phyloP scores from a whole-genome alignment of 2,329 filamentous ascomycete species.

The Ophiostoma ips region DNA sequence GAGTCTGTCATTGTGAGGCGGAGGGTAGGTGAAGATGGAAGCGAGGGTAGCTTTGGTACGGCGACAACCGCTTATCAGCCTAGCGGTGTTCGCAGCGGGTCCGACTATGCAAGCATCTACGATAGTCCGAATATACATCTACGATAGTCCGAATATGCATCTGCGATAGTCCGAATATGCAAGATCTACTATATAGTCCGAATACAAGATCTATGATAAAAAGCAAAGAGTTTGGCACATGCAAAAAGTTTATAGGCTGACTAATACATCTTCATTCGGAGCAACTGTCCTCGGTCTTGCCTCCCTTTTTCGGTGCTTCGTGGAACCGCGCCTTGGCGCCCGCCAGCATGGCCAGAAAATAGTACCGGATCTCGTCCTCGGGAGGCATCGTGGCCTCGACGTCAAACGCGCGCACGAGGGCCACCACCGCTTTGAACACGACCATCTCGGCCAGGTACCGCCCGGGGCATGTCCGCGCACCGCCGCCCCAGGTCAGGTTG shows the following conservation, averaged over 20 bases:
- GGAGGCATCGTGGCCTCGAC: conserved; percentile 26
- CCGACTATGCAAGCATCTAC: too few species aligned
- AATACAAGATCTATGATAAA: too few species aligned
- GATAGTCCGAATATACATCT: too few species aligned
- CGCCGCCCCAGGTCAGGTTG: conserved; percentile 39
- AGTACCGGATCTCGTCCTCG: conserved; percentile 27
- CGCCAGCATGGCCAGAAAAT: conserved; percentile 39
- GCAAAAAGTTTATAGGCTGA: background rate
- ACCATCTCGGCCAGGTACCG: conserved; percentile 36
- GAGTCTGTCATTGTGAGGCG: background rate
- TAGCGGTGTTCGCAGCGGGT: background rate
- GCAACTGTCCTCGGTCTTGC: too few species aligned
- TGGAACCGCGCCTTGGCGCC: conserved; percentile 30
- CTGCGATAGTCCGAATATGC: too few species aligned
- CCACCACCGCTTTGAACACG: conserved; percentile 29
- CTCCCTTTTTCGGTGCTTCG: background rate
- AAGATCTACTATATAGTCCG: too few species aligned
- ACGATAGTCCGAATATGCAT: too few species aligned
- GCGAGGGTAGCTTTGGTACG: too few species aligned
- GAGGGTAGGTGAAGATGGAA: background rate
- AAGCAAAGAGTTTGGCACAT: too few species aligned
- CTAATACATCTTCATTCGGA: too few species aligned
- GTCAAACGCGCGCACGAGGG: conserved; percentile 30
- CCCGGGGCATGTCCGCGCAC: conserved; percentile 36
- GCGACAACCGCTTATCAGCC: background rate